Conservation (phyloP, 192 early-diverging fungal genomes). For the Backusella mclennaniae region DNA sequence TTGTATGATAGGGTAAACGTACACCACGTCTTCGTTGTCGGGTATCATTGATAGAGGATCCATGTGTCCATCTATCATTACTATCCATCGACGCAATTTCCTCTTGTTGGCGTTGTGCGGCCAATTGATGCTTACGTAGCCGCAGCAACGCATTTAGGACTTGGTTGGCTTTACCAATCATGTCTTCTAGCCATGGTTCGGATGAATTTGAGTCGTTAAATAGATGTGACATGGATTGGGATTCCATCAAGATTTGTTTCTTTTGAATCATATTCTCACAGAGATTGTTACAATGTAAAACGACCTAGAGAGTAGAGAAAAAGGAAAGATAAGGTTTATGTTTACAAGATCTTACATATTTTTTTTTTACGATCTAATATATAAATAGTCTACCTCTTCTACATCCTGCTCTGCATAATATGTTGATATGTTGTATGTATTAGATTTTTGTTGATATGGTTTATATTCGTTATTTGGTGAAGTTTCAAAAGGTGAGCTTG, state of each 20-base stretch:
- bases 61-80: not conserved
- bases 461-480: constrained; percentile 1
- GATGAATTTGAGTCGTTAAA: constrained; percentile 4
- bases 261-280: constrained; percentile 25
- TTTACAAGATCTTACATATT: not conserved
- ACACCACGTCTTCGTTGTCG: constrained; percentile 24
- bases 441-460: not conserved
- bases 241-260: constrained; percentile 7
- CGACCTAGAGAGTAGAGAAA: constrained; percentile 7
- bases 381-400: not conserved
- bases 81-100: not conserved
- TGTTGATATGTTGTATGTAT: not conserved
- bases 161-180: constrained; percentile 24
- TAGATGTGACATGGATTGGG: not conserved
- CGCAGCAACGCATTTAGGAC: constrained; percentile 19
- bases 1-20: not conserved
- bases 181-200: constrained; percentile 28
- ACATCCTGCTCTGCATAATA: constrained; percentile 1
- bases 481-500: not conserved
- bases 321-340: not conserved
- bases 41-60: not conserved
- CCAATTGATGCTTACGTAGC: constrained; percentile 22
- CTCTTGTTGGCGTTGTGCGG: not conserved
- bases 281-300: constrained; percentile 17
- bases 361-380: not conserved